These are phyloP conservation scores for Penicillium fuscoglaucum DNA, from an alignment of 2,329 filamentous ascomycete genomes.

Conservation along the genomic window DNA sequence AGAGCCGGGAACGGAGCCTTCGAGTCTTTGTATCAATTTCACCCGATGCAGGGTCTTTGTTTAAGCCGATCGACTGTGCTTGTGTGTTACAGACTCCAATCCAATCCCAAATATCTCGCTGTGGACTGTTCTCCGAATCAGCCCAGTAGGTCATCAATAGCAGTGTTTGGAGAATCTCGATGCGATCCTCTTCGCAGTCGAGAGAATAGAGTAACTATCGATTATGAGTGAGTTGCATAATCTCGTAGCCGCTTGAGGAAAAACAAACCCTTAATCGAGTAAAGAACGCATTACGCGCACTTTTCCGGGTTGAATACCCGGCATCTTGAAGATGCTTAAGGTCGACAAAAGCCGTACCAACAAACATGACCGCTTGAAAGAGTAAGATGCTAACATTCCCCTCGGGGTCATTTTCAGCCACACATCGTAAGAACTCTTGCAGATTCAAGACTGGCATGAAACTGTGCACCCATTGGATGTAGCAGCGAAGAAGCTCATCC, in stretches of 20 bases:
- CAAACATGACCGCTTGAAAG: conserved; percentile 93
- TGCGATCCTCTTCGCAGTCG: conserved; percentile 83
- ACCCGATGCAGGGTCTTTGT: conserved; percentile 65
- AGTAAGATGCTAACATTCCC: conserved; percentile 75
- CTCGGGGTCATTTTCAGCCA: conserved; percentile 64
- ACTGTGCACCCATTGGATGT: conserved; percentile 82
- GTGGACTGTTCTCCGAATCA: conserved; percentile 78
- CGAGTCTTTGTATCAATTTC: conserved; percentile 67
- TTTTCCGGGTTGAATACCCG: conserved; percentile 72
- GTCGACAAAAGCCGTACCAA: conserved; percentile 79
- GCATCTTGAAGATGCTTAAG: conserved; percentile 69
- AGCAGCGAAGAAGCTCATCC: conserved; percentile 73
- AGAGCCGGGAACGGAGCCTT: conserved; percentile 81
- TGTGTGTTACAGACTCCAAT: conserved; percentile 88
- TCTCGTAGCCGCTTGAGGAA: not conserved
- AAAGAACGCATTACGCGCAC: conserved; percentile 80
- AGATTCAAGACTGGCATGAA: conserved; percentile 81
- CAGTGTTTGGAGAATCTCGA: conserved; percentile 78
- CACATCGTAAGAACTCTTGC: conserved; percentile 56
- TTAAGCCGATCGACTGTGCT: conserved; percentile 81
- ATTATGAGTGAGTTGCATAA: conserved; percentile 12
- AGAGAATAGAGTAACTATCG: conserved; percentile 79
- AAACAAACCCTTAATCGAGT: conserved; percentile 71
- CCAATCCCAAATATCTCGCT: conserved; percentile 94
- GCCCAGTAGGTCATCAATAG: conserved; percentile 94